Percentiles rank a stretch among this genome's conserved stretches.
These are phyloP conservation scores for Neurospora sp. DNA, from an alignment of 495 filamentous ascomycete genomes.

Conservation along the genomic window DNA sequence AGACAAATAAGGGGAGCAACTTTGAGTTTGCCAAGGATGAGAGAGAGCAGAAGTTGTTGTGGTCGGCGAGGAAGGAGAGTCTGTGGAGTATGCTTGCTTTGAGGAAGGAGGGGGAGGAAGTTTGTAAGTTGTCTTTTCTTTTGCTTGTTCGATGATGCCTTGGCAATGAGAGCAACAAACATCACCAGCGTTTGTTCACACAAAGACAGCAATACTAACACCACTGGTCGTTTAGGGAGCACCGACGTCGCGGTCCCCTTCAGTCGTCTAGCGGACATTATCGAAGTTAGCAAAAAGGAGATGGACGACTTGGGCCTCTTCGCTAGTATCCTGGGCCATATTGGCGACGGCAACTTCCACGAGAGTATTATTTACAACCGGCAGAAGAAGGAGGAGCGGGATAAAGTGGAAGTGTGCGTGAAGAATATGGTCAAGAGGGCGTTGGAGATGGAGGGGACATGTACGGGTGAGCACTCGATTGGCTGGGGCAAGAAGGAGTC, in stretches of 20 bases:
- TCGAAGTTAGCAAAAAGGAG: conserved; percentile 82
- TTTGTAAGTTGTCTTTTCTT: conserved; percentile 33
- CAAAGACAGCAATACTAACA: neutral
- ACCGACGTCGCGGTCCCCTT: conserved; percentile 90
- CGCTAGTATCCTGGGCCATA: conserved; percentile 72
- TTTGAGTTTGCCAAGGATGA: conserved; percentile 65
- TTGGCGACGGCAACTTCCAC: conserved; percentile 91
- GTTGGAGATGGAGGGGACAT: conserved; percentile 87
- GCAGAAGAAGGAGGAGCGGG: conserved; percentile 52
- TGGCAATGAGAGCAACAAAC: neutral
- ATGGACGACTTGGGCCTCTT: conserved; percentile 78
- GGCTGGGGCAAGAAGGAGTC: conserved; percentile 81
- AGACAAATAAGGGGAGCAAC: conserved; percentile 48
- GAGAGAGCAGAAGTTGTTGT: conserved; percentile 59
- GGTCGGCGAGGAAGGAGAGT: conserved; percentile 67
- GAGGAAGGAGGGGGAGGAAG: conserved; percentile 48
- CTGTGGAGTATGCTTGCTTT: conserved; percentile 69
- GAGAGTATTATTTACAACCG: conserved; percentile 78
- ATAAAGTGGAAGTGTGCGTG: conserved; percentile 67
- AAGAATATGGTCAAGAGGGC: conserved; percentile 83
- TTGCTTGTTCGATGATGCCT: neutral
- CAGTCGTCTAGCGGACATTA: conserved; percentile 76
- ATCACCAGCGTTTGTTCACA: neutral
- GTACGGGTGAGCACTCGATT: conserved; percentile 84
- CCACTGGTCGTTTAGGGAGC: conserved; percentile 30